Base-by-base conservation (phyloP, 1,284 basidiomycete species). In the Tremellales sp. region DNA sequence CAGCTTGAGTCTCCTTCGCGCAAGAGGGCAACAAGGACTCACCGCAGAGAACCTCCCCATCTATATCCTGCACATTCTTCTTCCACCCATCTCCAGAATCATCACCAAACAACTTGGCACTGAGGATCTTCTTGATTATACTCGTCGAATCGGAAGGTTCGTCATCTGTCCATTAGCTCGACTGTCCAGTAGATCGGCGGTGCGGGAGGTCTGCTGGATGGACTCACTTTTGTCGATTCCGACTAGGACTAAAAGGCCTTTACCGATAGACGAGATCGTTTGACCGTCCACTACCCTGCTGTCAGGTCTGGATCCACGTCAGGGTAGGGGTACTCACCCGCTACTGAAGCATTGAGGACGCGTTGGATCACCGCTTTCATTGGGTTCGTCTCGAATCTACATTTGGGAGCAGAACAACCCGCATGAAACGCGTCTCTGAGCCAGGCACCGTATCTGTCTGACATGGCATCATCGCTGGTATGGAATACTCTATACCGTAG, bases 221-320 rank as follows among this genome's bases (percentile, higher is more conserved):
- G 21, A 52, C 78, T 67, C 75, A 88, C 89, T 86, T 73, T 77
- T 78, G 42, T 86, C 87, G 57, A 94, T 86, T 25, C 90, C 91
- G 35, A 94, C 82, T 15, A 94, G 81, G 25, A 92, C 85, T 81
- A 93, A 85, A 17, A 94, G 76, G 1, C 90, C 91, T 57, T 79
- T 78, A 11, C 84, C 84, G 57, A 93, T 93, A 26, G 81, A 80
- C 6, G 89, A 89, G 53, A 94, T 82, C 22, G 60, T 65, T 53
- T 68, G 40, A 1, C 70, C 71, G 33, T 73, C 68, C 27, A 75
- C 73, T 73, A 40, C 22, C 10, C 4, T 3, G 31, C 54, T n/a
- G 1, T 10, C 36, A 40, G 17, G 15, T n/a, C 22, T 36, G 8
- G n/a, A 23, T 25, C 13, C n/a, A 10, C 22, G 4, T 11, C 19